Evolutionary conservation across 2,329 filamentous ascomycete species (phyloP).

Genomic region (Emergomyces pasteurianus): DNA sequence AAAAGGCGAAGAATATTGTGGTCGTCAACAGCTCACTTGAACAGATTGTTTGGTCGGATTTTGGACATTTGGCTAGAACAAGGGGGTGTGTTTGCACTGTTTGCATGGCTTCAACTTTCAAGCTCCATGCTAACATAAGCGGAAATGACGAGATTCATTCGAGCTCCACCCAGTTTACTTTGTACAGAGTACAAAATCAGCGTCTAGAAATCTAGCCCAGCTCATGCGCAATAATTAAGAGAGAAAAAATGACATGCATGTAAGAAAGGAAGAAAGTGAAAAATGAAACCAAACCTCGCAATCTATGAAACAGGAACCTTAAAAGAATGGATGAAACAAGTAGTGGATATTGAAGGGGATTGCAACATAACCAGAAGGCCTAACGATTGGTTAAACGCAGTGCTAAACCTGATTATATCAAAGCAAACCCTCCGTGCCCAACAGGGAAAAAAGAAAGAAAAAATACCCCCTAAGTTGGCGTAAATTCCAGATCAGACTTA

Average conservation of each 20-base stretch:
- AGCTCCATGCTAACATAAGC: neutral
- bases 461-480: neutral
- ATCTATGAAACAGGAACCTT: neutral
- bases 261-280: no score
- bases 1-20: neutral
- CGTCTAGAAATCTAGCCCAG: no score
- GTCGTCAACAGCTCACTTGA: neutral
- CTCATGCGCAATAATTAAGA: neutral
- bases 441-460: neutral
- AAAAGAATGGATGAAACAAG: neutral
- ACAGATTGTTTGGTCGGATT: no score
- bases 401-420: neutral
- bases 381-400: no score
- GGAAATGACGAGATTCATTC: no score
- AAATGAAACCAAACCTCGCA: neutral
- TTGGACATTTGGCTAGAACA: constrained; percentile 2
- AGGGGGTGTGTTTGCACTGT: constrained; percentile 9
- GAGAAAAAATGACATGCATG: no score
- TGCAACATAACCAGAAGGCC: no score
- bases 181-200: no score
- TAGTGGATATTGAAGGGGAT: no score
- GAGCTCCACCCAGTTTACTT: no score
- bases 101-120: no score
- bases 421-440: no score
- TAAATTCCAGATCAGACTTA: neutral